Base-by-base conservation (phyloP, 192 early-diverging fungal genomes). In the Spinellus fusiger region DNA sequence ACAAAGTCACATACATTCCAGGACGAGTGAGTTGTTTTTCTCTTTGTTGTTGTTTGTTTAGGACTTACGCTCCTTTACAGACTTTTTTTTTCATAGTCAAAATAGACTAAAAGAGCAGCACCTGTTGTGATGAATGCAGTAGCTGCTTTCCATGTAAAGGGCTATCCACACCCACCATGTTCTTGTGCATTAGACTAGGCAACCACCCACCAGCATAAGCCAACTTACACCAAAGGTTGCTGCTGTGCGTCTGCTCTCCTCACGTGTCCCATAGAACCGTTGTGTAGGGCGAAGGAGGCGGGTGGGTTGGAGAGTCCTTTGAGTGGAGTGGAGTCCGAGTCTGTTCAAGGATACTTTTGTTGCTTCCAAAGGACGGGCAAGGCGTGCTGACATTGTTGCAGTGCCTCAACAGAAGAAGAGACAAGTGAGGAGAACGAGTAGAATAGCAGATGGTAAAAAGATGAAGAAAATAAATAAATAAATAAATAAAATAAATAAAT, bases 41-140 rank as follows among this genome's bases (percentile, higher is more conserved):
- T 25, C n/a, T n/a, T n/a, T n/a, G n/a, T n/a, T n/a, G n/a, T n/a
- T n/a, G n/a, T n/a, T n/a, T n/a, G n/a, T n/a, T 44, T 28, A 27
- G 13, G 12, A 56, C 66, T 62, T 73, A 73, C 79, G 72, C 54
- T 77, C 78, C 55, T 66, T 32, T 6, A 62, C 60, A 16, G 86
- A 67, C 34, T 75, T 70, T 53, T 82, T 73, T 89, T 89, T 50
- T 81, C 79, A 28, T 73, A 52, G 9, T 79, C 80, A 66, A 89
- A 91, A 66, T 86, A 86, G 63, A 77, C 76, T 23, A 83, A 37
- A 9, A 88, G 69, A 6, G 80, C 89, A 10, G 54, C 71, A 27
- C 83, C 83, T 4, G 87, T 84, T 0, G 61, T 40, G 48, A 83
- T 23, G 49, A 91, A 88, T 20, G 88, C 53, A 38, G 62, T 73